These are phyloP conservation scores for Colletotrichum sp. DNA, from an alignment of 2,329 filamentous ascomycete species.

Conservation along the genomic window DNA sequence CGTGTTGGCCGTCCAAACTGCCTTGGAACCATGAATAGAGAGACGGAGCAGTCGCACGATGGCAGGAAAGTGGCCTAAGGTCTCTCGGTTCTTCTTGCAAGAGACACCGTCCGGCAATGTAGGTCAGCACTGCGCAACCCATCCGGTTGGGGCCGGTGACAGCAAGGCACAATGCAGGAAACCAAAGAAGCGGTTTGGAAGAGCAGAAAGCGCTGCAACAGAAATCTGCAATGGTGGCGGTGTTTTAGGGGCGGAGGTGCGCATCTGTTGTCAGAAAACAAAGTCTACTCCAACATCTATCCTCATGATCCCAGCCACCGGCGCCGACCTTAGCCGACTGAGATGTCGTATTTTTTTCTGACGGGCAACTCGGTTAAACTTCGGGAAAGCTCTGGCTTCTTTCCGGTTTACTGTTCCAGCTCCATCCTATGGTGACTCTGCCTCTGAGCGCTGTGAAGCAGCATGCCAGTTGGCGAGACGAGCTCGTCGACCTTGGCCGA, in stretches of 20 bases:
- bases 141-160: too few species aligned
- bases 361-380: too few species aligned
- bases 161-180: background rate
- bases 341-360: background rate
- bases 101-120: background rate
- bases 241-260: too few species aligned
- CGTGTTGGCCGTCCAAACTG: rapidly evolving
- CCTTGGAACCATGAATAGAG: rapidly evolving
- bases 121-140: too few species aligned
- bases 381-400: too few species aligned
- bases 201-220: rapidly evolving
- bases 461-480: too few species aligned
- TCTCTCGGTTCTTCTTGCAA: background rate
- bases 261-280: too few species aligned
- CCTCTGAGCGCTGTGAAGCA: too few species aligned
- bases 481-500: too few species aligned
- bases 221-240: rapidly evolving
- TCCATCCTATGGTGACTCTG: too few species aligned
- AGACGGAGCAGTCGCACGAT: background rate
- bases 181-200: rapidly evolving
- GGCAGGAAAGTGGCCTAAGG: rapidly evolving
- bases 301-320: background rate
- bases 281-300: background rate
- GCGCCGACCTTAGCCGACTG: background rate
- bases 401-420: too few species aligned